Base-by-base conservation (phyloP, 495 filamentous ascomycete species). In the Pseudotulostoma volvatum region DNA sequence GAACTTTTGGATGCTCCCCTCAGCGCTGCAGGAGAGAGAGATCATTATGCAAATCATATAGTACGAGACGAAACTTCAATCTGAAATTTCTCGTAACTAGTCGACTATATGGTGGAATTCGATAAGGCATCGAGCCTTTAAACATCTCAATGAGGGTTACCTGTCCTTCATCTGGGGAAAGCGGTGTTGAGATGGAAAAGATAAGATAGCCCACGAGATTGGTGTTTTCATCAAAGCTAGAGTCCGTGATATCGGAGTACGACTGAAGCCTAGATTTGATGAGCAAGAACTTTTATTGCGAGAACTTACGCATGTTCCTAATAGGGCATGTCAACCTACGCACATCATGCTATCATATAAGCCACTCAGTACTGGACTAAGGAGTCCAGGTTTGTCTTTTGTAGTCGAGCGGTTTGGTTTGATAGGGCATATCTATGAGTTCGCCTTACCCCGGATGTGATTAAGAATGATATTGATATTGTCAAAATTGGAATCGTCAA, bases 401-500 rank as follows among this genome's bases (percentile, higher is more conserved):
- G n/a, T n/a, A n/a, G n/a, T n/a, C n/a, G n/a, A n/a, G n/a, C n/a
- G n/a, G n/a, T n/a, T n/a, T n/a, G n/a, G n/a, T n/a, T n/a, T n/a
- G n/a, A n/a, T n/a, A n/a, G n/a, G n/a, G n/a, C 62, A n/a, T 70
- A 70, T 45, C 60, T 70, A 11, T 68, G 63, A 64, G 48, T 63
- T 7, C 42, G 52, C 37, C 48, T 68, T 3, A 60, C 43, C 2
- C 39, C 64, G 11, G 48, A 59, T 21, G 45, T 48, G 8, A 51
- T 64, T 19, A 19, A 54, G 23, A 25, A 44, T 3, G 39, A 13
- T 11, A 36, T 36, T 25, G 36, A 37, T 2, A 41, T 55, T 19
- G 53, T 53, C 9, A 35, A 5, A 38, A 42, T 23, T 1, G 43
- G 37, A 8, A 44, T 64, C 14, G 20, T 36, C 18, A 33, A 23